Evolutionary conservation across 352 stramenopile species (phyloP), one percentile per base, ranked within the genome.

Genomic region (Phytophthora pinifolia): DNA sequence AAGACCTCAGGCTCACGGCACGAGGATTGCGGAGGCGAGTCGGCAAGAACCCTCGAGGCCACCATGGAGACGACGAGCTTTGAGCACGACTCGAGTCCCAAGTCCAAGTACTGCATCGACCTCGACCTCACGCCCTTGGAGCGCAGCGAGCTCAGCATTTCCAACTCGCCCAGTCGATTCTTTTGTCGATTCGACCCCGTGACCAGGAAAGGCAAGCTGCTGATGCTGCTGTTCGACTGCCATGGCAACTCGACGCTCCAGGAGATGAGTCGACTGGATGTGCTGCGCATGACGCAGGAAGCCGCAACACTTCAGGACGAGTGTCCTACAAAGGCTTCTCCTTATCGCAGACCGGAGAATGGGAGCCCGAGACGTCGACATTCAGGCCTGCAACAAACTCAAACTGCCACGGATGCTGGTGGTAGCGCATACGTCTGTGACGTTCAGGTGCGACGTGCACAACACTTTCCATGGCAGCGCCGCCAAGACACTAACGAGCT

Each of bases 211-310:
- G 59, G 63, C 2, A 65, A 29, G 20, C 27, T 70, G 8, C 41
- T 69, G 12, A 68, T 85, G 52, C 55, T 86, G 25, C 54, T 66
- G 9, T 87, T 89, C 32, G 74, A 83, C 51, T 31, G 46, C 10
- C 44, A 70, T 12, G 71, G 73, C 18, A 70, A 76, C 22, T 66
- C 71, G 18, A 82, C 61, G 9, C 66, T 86, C 34, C 44, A 76
- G 49, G 51, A 79, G 29, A 79, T 89, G 65, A 74, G 65, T 36
- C 74, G 74, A 15, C 27, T 69, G 0, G 72, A 87, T 13, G 65
- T 89, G 17, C 62, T 89, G 36, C 74, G 62, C 10, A 71, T 86
- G 66, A 78, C 74, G 1, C 62, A 83, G 25, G 74, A 86, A 50
- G 79, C 74, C 0, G 79, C 76, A 1, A 73, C 50, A 37, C 31